A percentile compares a stretch with the other conserved stretches of the same genome.
These are phyloP conservation scores for Lycium ferocissimum DNA, from an alignment of 257 asterid genomes.

Conservation along the genomic window DNA sequence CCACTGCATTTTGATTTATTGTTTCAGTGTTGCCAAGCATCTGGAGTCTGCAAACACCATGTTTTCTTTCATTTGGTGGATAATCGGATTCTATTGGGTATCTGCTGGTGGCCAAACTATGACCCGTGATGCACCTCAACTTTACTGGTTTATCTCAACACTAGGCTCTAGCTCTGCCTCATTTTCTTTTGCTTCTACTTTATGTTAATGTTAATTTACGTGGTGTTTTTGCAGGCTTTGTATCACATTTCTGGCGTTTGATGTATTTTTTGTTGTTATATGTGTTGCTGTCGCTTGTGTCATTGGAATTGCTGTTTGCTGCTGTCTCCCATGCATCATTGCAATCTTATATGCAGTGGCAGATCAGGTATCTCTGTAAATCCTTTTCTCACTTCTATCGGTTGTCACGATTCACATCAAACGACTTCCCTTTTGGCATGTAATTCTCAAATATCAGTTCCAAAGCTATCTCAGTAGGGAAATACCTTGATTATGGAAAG, in stretches of 20 bases:
- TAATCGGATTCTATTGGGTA: conserved; percentile 96
- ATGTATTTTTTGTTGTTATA: conserved; percentile 93
- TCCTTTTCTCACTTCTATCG: neutral
- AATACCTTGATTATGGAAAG: neutral
- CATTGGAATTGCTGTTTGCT: conserved; percentile 96
- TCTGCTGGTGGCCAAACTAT: conserved; percentile 78
- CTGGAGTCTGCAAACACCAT: conserved; percentile 93
- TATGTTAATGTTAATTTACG: conserved; percentile 32
- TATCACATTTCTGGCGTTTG: conserved; percentile 94
- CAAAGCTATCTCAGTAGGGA: neutral
- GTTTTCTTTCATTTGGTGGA: conserved; percentile 99
- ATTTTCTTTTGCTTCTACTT: conserved; percentile 43
- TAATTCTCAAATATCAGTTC: conserved; percentile 1
- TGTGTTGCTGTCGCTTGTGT: conserved; percentile 96
- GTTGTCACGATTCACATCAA: neutral
- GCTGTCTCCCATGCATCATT: conserved; percentile 96
- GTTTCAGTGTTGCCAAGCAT: conserved; percentile 85
- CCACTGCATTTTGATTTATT: conserved; percentile 49
- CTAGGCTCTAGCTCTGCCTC: conserved; percentile 66
- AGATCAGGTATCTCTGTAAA: conserved; percentile 69
- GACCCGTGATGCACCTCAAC: conserved; percentile 79
- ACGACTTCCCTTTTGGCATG: neutral
- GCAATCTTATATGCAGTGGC: conserved; percentile 95
- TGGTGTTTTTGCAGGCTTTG: conserved; percentile 76
- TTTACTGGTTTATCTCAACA: conserved; percentile 87